Base-by-base conservation (phyloP, 805 yeast genomes). In the Metschnikowia lachancei region DNA sequence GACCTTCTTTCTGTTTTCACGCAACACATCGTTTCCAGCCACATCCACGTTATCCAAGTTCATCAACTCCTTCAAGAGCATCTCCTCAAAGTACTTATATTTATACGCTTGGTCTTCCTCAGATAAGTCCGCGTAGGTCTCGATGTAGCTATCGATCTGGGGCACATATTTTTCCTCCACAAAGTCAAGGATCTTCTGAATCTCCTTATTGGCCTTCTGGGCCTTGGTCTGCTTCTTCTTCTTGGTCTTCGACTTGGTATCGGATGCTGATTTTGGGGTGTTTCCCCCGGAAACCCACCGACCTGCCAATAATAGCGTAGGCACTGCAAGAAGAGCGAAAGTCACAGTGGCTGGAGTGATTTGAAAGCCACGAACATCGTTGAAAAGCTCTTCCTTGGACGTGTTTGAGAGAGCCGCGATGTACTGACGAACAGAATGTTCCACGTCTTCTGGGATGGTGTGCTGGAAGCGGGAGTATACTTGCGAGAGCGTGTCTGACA, bases 11-110 rank as follows among this genome's bases (percentile, higher is more conserved):
- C 95, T 74, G 58, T 73, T 72, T 19, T 69, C 69, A 52, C 87
- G 78, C 53, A 86, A 66, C 1, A 69, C 66, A 1, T 67, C 76
- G 56, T 74, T 76, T 39, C 77, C 77, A 9, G 67, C 72, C 24
- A 72, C 72, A 50, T 83, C 85, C 30, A 87, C 70, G 2, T 78
- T 82, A 56, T 87, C 95, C 45, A 87, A 67, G 50, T 75, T 78
- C 73, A 86, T 74, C 53, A 85, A 63, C 51, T 83, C 73, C 59
- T 85, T 84, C 61, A 86, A 68, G 36, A 86, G 65, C 74, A 77
- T 76, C 62, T 86, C 95, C 56, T 82, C 84, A 61, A 72, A 81
- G 60, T 73, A 85, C 43, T 77, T 75, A 54, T 71, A 75, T 57
- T 77, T 76, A 61, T 80, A 83, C 47, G 64, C 62, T 30, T 64